Conservation (phyloP, 345 rosid genomes). For the Hibiscus trionum region DNA sequence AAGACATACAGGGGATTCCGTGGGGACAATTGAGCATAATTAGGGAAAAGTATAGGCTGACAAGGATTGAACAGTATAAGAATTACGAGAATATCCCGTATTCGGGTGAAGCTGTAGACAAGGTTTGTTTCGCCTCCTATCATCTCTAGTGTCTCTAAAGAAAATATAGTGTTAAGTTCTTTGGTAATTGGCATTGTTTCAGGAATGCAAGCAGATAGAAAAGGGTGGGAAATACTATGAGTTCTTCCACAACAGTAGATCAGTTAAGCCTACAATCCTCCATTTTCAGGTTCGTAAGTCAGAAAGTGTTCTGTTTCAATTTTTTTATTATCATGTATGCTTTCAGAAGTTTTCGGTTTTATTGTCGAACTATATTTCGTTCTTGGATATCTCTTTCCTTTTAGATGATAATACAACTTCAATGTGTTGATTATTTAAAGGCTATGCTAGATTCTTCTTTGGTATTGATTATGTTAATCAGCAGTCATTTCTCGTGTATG, state of each 20-base stretch:
- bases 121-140: conserved; percentile 23
- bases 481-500: too few species aligned
- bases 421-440: not conserved
- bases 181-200: not conserved
- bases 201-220: conserved; percentile 36
- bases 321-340: not conserved
- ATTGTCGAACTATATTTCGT: not conserved
- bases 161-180: not conserved
- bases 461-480: too few species aligned
- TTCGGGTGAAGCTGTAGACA: conserved; percentile 28
- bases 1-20: conserved; percentile 68
- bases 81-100: conserved; percentile 18
- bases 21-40: conserved; percentile 54
- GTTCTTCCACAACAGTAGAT: conserved; percentile 37
- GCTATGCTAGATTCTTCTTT: too few species aligned
- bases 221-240: conserved; percentile 40
- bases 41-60: conserved; percentile 44
- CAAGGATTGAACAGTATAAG: conserved; percentile 60
- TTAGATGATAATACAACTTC: not conserved
- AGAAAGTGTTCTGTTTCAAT: not conserved
- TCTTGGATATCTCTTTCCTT: not conserved
- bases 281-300: conserved; percentile 43
- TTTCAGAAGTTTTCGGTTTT: not conserved
- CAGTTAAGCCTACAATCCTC: conserved; percentile 47
- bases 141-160: not conserved